Evolutionary conservation across 768 basidiomycete genomes (phyloP).

Genomic region (Steccherinum ochraceum): DNA sequence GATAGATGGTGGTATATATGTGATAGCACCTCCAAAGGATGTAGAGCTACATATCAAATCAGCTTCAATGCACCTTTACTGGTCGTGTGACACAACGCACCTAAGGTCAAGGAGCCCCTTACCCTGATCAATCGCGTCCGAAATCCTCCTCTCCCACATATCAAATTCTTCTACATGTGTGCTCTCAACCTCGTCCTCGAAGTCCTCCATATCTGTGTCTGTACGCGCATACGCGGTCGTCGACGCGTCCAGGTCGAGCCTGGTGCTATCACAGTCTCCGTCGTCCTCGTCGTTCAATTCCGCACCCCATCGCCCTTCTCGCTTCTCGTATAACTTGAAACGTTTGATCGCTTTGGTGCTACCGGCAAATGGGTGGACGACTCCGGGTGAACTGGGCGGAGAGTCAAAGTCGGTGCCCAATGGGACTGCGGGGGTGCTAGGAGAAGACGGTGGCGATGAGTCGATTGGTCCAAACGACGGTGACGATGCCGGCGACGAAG

Average conservation of each 20-base stretch:
- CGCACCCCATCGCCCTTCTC: constrained; percentile 6
- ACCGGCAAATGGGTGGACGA: constrained; percentile 49
- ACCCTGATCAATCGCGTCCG: constrained; percentile 38
- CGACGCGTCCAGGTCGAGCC: constrained; percentile 8
- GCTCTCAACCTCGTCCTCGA: neutral
- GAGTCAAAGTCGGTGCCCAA: constrained; percentile 22
- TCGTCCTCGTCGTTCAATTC: constrained; percentile 10
- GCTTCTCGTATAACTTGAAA: constrained; percentile 39
- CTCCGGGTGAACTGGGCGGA: constrained; percentile 24
- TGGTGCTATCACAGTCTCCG: constrained; percentile 4
- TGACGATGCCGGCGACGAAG: constrained; percentile 45
- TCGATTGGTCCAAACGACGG: constrained; percentile 34
- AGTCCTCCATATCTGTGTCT: neutral
- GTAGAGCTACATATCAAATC: neutral
- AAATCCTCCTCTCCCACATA: constrained; percentile 45
- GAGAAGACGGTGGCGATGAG: constrained; percentile 32
- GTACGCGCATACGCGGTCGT: neutral
- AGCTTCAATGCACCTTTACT: neutral
- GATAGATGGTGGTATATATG: constrained; percentile 42
- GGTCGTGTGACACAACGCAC: constrained; percentile 28
- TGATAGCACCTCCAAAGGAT: constrained; percentile 10
- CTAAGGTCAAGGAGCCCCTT: constrained; percentile 48
- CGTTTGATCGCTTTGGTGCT: constrained; percentile 42
- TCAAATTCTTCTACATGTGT: constrained; percentile 21
- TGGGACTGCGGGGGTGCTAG: neutral